Evolutionary conservation across 106 monocot genomes (phyloP), one percentile per base, ranked within the genome.

Genomic region (Posidonia australis): DNA sequence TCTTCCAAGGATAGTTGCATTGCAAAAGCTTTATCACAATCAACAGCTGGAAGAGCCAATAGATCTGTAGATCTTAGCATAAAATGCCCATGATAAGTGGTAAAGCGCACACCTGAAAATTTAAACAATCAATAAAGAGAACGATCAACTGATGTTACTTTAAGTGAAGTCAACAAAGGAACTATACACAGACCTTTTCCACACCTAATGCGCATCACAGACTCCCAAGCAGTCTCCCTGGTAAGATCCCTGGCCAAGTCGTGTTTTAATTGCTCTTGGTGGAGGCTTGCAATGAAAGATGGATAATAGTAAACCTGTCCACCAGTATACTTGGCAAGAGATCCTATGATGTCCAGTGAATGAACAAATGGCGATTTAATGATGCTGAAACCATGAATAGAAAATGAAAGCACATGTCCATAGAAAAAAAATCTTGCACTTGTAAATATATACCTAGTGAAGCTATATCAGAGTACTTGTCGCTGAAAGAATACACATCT

Each of bases 181-280:
- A 52, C 17, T 27, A 17, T n/a, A 62, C 6, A 46, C 29, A 25
- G 18, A 98, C 98, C 98, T 91, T 88, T 91, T 74, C 87, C 87
- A 54, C 98, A 98, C 87, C 98, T 87, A 67, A 98, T 79, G 26
- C 90, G 87, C 87, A 98, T 84, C 49, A 98, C 98, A 69, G 98
- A 80, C 70, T 98, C 98, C 98, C 98, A 98, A 31, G 90, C 91
- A 77, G 87, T 98, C 67, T 91, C 91, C 70, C 98, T 84, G 16
- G 82, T 91, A 53, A 98, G 85, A 25, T 98, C 77, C 69, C 98
- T 87, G 28, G 83, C 68, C 61, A 98, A 66, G 55, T 98, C 98
- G 79, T 83, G 72, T 62, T 64, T 80, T 44, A 98, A 67, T 69
- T 91, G 91, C 51, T 83, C 91, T 14, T 77, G 63, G 53, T 91